A percentile compares a stretch with the other conserved stretches of the same genome.
Evolutionary conservation across 2,329 filamentous ascomycete genomes (phyloP).

Genomic region (Clarireedia hainanense): DNA sequence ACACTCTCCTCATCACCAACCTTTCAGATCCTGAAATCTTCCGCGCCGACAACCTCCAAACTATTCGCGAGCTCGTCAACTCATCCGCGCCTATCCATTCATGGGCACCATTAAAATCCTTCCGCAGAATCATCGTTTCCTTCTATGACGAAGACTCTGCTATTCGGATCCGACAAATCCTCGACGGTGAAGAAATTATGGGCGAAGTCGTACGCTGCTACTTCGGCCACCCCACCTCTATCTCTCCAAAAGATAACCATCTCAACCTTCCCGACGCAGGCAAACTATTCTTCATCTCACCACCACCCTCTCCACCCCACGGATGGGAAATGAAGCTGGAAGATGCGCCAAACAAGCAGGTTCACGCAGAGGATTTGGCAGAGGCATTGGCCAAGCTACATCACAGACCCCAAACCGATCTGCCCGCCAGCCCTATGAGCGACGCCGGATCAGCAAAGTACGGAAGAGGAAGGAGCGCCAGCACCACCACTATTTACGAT

Average conservation of each 20-base stretch:
- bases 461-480: slow-evolving; percentile 44
- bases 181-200: slow-evolving; percentile 68
- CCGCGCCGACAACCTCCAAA: slow-evolving; percentile 63
- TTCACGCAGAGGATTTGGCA: slow-evolving; percentile 62
- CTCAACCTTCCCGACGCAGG: slow-evolving; percentile 60
- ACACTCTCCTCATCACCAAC: slow-evolving; percentile 80
- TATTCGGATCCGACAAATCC: slow-evolving; percentile 60
- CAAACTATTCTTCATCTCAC: slow-evolving; percentile 67
- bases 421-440: slow-evolving; percentile 37
- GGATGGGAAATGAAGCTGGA: slow-evolving; percentile 63
- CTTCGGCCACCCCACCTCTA: slow-evolving; percentile 55
- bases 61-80: slow-evolving; percentile 63
- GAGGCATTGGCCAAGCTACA: slow-evolving; percentile 57
- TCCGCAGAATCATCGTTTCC: slow-evolving; percentile 73
- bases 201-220: slow-evolving; percentile 63
- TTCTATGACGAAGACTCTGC: slow-evolving; percentile 66
- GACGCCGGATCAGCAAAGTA: slow-evolving; percentile 19
- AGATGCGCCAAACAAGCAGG: slow-evolving; percentile 61
- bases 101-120: slow-evolving; percentile 74
- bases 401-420: slow-evolving; percentile 32
- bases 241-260: slow-evolving; percentile 47
- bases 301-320: slow-evolving; percentile 59
- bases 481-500: slow-evolving; percentile 59
- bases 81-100: slow-evolving; percentile 65
- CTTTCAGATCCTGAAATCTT: slow-evolving; percentile 68